These are phyloP conservation scores for Phytopythium helicoides DNA, from an alignment of 352 stramenopile genomes.

Conservation along the genomic window DNA sequence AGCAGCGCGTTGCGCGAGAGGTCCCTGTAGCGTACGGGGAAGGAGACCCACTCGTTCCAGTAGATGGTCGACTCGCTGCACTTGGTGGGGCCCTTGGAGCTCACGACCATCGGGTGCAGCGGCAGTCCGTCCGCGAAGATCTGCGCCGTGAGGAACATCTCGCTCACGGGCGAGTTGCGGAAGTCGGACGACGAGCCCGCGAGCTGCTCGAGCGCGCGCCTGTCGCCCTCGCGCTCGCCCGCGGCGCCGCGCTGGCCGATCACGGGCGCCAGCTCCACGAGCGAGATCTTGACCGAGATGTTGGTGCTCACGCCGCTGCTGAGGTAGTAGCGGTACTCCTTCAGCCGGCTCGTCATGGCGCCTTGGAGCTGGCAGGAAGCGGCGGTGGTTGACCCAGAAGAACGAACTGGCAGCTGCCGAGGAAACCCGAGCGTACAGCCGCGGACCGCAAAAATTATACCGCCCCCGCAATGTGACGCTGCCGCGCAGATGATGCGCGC, in stretches of 20 bases:
- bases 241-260: slow-evolving; percentile 12
- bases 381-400: not conserved
- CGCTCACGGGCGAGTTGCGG: slow-evolving; percentile 77
- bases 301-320: slow-evolving; percentile 80
- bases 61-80: slow-evolving; percentile 86
- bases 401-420: not conserved
- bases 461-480: too few species aligned
- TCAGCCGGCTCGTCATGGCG: slow-evolving; percentile 64
- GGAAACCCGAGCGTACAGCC: too few species aligned
- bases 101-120: slow-evolving; percentile 81
- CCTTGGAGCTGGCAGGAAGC: not conserved
- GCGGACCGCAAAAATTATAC: too few species aligned
- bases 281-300: slow-evolving; percentile 81
- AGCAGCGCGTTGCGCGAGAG: slow-evolving; percentile 84
- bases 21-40: slow-evolving; percentile 84
- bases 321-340: slow-evolving; percentile 89
- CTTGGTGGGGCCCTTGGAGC: slow-evolving; percentile 81
- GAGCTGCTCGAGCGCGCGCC: slow-evolving; percentile 53
- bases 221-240: slow-evolving; percentile 1
- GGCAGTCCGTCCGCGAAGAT: slow-evolving; percentile 83
- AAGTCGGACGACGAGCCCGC: slow-evolving; percentile 62
- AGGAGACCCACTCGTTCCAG: slow-evolving; percentile 88
- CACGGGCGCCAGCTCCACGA: slow-evolving; percentile 67
- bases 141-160: slow-evolving; percentile 89
- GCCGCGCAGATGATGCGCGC: too few species aligned